phyloP scores from a whole-genome alignment of 129 eudicot genomes.

The Daucus carota region DNA sequence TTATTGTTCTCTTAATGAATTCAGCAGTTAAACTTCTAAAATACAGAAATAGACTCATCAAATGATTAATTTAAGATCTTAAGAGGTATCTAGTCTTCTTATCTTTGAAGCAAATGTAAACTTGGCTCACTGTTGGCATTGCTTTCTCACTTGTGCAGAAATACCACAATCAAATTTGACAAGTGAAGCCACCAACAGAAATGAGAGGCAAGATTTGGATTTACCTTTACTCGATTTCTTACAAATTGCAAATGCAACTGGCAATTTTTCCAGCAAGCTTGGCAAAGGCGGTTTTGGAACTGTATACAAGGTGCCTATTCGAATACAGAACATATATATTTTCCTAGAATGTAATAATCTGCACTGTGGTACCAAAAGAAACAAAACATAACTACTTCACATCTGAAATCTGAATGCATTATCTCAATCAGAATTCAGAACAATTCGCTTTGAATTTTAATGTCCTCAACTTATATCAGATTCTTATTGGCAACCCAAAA shows the following conservation, averaged over 20 bases:
- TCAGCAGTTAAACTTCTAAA: neutral
- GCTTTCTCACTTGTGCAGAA: neutral
- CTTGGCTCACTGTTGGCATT: neutral
- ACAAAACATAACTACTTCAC: neutral
- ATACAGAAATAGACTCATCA: neutral
- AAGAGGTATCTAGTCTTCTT: neutral
- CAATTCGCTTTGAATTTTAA: too few relatives aligned
- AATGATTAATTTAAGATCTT: neutral
- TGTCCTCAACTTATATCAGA: neutral
- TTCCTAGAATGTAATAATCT: neutral
- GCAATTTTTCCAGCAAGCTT: neutral
- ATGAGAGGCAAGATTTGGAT: neutral
- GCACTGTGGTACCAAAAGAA: neutral
- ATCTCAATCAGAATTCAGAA: neutral
- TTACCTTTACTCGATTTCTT: neutral
- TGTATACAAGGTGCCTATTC: neutral
- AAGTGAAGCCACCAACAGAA: neutral
- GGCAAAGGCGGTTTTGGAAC: conserved; percentile 1
- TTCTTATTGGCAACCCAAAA: neutral
- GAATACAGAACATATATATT: neutral
- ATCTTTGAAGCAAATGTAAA: neutral
- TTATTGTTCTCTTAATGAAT: neutral
- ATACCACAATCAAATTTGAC: neutral
- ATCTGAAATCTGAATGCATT: neutral
- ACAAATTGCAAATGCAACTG: neutral